Percentiles rank a stretch among this genome's conserved stretches.
phyloP scores from a whole-genome alignment of 2,329 filamentous ascomycete species.

The Penicillium sp. region DNA sequence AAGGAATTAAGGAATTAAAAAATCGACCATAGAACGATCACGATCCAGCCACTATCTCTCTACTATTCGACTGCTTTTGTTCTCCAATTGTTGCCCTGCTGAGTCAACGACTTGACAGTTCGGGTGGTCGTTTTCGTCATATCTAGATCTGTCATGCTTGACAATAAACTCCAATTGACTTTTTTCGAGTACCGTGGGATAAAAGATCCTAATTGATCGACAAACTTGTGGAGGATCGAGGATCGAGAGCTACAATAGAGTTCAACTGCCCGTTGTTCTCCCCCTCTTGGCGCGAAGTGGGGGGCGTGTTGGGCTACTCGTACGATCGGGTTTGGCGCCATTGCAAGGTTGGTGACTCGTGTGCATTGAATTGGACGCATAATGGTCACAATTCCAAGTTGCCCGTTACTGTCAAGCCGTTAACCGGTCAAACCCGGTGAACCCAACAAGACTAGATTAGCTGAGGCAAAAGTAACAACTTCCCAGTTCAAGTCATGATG shows the following conservation, averaged over 20 bases:
- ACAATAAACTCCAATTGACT: neutral
- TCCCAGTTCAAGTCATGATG: slow-evolving; percentile 19
- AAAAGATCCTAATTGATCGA: neutral
- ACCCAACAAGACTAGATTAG: neutral
- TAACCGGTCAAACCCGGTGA: neutral
- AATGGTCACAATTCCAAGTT: too few relatives aligned
- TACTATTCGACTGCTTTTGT: neutral
- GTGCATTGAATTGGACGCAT: too few relatives aligned
- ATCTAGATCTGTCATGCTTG: neutral
- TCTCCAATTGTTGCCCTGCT: neutral
- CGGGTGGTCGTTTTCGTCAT: slow-evolving; percentile 1
- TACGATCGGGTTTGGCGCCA: too few relatives aligned
- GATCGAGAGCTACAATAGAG: too few relatives aligned
- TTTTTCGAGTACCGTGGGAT: neutral
- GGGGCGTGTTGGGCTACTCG: too few relatives aligned
- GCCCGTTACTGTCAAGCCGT: neutral
- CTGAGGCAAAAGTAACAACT: neutral
- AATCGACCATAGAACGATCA: neutral
- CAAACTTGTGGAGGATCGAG: too few relatives aligned
- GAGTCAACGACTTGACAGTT: slow-evolving; percentile 12
- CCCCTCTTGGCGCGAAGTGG: too few relatives aligned
- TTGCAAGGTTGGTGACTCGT: too few relatives aligned
- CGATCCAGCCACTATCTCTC: too few relatives aligned
- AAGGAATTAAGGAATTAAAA: neutral
- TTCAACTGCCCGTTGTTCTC: too few relatives aligned